A percentile compares a stretch with the other conserved stretches of the same genome.
These are phyloP conservation scores for Penicillium salamii DNA, from an alignment of 495 filamentous ascomycete species.

Conservation along the genomic window DNA sequence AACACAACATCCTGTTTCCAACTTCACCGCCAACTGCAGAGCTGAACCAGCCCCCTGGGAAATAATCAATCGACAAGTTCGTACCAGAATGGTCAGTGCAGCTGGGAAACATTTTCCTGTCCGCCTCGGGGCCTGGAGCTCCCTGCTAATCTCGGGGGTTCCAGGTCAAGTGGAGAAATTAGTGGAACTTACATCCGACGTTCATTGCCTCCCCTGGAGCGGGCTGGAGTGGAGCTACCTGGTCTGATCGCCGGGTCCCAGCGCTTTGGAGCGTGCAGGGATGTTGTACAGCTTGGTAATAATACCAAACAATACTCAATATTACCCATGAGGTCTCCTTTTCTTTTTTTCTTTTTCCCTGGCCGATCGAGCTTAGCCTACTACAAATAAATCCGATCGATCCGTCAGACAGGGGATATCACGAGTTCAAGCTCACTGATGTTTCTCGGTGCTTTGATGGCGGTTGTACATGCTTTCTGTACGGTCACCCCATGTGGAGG, in stretches of 20 bases:
- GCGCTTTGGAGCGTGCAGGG: not conserved
- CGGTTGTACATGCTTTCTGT: no score
- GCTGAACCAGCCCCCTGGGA: slow-evolving; percentile 6
- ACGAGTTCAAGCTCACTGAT: no score
- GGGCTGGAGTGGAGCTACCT: not conserved
- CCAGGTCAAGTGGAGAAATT: not conserved
- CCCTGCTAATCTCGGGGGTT: not conserved
- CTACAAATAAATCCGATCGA: no score
- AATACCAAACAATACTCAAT: no score
- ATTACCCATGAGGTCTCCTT: no score
- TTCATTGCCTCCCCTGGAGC: slow-evolving; percentile 8
- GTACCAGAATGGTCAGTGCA: not conserved
- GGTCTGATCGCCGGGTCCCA: slow-evolving; percentile 1
- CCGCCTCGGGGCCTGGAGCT: not conserved
- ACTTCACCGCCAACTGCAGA: not conserved
- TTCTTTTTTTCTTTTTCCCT: not conserved
- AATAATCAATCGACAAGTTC: not conserved
- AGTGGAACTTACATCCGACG: not conserved
- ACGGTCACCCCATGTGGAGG: no score
- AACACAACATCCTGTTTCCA: not conserved
- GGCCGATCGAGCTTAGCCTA: no score
- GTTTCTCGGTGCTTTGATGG: no score
- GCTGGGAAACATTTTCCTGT: not conserved
- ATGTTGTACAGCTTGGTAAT: not conserved
- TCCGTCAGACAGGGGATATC: no score